Percentiles rank a stretch among this genome's conserved stretches.
phyloP scores from a whole-genome alignment of 352 stramenopile genomes.

The Phytophthora sp. region DNA sequence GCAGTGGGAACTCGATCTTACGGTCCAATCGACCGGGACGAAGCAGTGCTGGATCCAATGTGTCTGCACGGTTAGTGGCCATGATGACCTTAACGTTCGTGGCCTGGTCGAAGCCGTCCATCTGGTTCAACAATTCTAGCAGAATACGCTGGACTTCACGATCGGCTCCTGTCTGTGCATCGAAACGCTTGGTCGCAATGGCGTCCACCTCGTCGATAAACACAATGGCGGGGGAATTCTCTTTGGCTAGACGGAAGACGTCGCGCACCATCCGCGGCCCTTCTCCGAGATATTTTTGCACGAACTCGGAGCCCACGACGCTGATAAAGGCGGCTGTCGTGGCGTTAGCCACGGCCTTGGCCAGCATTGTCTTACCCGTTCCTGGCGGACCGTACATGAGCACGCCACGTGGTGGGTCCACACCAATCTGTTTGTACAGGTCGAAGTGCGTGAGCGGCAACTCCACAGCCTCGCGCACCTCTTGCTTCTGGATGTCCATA shows the following conservation, averaged over 20 bases:
- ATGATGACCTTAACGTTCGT: conserved; percentile 99
- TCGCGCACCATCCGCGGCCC: conserved; percentile 99
- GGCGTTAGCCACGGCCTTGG: conserved; percentile 99
- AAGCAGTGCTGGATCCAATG: conserved; percentile 98
- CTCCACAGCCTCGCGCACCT: conserved; percentile 99
- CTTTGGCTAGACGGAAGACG: conserved; percentile 99
- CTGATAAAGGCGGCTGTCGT: conserved; percentile 99
- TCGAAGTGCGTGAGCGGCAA: conserved; percentile 99
- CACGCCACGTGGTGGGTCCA: conserved; percentile 98
- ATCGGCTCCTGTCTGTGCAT: conserved; percentile 98
- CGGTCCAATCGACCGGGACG: conserved; percentile 97
- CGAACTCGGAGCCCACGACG: conserved; percentile 98
- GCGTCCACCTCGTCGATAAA: conserved; percentile 99
- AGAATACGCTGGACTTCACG: conserved; percentile 98
- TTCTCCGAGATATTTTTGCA: conserved; percentile 99
- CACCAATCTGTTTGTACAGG: conserved; percentile 99
- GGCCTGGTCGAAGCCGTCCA: conserved; percentile 99
- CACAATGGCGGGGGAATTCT: conserved; percentile 99
- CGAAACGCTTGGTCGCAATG: conserved; percentile 99
- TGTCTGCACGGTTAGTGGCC: conserved; percentile 99
- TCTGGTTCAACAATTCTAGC: conserved; percentile 99
- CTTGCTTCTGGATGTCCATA: conserved; percentile 99
- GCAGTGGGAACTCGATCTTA: conserved; percentile 99
- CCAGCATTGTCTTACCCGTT: conserved; percentile 99
- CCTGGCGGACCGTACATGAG: conserved; percentile 97